Evolutionary conservation across 139 green algal genomes (phyloP).

Genomic region (Chlamydomonas urium): DNA sequence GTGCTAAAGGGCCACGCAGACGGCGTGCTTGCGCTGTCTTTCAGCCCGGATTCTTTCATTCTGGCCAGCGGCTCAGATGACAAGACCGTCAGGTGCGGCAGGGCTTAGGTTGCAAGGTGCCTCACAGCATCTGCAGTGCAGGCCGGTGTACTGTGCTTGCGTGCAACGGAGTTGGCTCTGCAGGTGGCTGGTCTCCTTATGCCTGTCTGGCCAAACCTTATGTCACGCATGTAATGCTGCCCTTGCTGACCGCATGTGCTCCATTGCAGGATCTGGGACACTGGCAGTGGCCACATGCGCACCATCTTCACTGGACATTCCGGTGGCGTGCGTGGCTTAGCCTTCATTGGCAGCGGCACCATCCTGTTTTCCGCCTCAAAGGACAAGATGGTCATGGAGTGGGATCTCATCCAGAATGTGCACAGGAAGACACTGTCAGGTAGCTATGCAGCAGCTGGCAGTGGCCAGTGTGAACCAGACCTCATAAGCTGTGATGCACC

Average conservation of each 20-base stretch:
- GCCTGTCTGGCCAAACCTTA: no score
- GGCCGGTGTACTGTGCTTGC: no score
- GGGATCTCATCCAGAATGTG: constrained; percentile 35
- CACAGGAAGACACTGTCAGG: constrained; percentile 41
- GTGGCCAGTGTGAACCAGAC: background rate
- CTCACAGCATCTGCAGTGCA: no score
- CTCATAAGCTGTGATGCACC: background rate
- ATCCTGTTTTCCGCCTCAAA: constrained; percentile 45
- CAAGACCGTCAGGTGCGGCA: constrained; percentile 45
- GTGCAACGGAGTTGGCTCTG: no score
- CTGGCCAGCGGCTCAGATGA: constrained; percentile 38
- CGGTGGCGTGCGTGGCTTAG: constrained; percentile 26
- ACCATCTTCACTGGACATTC: constrained; percentile 43
- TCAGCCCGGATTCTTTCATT: constrained; percentile 33
- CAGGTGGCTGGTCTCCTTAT: no score
- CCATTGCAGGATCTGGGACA: constrained; percentile 42
- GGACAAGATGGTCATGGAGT: constrained; percentile 21
- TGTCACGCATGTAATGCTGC: no score
- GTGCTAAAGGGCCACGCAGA: constrained; percentile 39
- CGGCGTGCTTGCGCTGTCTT: constrained; percentile 27
- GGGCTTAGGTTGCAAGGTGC: no score
- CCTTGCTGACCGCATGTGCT: background rate
- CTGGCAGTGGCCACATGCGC: constrained; percentile 27
- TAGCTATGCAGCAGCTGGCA: background rate
- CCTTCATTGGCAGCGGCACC: constrained; percentile 29